A percentile compares a stretch with the other conserved stretches of the same genome.
Conservation (phyloP, 176 grass and related monocot genomes). For the Ensete glaucum region DNA sequence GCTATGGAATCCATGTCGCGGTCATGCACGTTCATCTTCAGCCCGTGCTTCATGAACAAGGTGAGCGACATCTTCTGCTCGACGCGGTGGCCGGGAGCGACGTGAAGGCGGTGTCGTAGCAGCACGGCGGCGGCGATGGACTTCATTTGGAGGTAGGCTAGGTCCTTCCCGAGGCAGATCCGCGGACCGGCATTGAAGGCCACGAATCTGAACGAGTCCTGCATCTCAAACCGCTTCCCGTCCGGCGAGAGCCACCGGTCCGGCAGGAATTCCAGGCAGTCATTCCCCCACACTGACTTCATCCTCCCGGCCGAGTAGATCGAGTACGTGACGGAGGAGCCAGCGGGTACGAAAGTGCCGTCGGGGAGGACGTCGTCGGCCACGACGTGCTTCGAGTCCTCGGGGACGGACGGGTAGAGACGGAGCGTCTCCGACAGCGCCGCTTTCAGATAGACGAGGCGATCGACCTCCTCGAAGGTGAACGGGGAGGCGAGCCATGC, state of each 20-base stretch:
- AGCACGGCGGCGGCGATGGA: conserved; percentile 12
- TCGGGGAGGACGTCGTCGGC: conserved; percentile 22
- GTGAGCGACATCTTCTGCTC: conserved; percentile 99
- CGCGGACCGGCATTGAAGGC: conserved; percentile 19
- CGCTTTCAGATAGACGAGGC: conserved; percentile 11
- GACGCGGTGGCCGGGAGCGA: conserved; percentile 48
- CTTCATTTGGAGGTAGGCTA: conserved; percentile 23
- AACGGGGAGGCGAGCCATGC: conserved; percentile 33
- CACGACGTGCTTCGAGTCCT: conserved; percentile 20
- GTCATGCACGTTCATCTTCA: conserved; percentile 9
- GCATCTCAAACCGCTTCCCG: conserved; percentile 6
- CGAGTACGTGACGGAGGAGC: conserved; percentile 20
- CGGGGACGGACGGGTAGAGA: conserved; percentile 20
- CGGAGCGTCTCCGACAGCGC: conserved; percentile 19
- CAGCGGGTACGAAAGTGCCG: conserved; percentile 13
- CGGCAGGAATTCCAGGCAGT: conserved; percentile 16
- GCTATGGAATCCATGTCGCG: not conserved
- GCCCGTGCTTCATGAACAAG: conserved; percentile 86
- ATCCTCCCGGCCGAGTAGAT: conserved; percentile 20
- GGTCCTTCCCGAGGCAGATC: conserved; percentile 20
- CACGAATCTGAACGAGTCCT: conserved; percentile 19
- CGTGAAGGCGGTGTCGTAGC: not conserved
- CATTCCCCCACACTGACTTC: conserved; percentile 19
- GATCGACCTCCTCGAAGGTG: conserved; percentile 7
- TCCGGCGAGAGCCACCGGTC: conserved; percentile 16